Conservation (phyloP, 208 protist genomes). For the Trypanosoma avium region DNA sequence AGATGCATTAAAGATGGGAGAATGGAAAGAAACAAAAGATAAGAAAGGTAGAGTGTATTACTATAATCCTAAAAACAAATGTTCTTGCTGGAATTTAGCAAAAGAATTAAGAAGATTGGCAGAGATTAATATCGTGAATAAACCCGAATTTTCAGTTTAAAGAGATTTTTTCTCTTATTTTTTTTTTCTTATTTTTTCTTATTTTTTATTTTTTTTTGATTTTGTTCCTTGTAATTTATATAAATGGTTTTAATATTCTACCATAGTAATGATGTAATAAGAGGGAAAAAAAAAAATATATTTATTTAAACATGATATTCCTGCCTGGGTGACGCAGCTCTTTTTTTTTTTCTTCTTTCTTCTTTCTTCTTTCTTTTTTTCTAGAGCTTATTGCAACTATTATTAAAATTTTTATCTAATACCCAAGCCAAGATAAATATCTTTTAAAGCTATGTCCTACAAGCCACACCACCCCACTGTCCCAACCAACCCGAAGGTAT, state of each 20-base stretch:
- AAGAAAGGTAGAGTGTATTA: constrained; percentile 21
- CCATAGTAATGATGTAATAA: background rate
- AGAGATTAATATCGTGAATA: background rate
- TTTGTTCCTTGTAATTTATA: background rate
- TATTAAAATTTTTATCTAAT: background rate
- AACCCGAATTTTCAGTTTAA: background rate
- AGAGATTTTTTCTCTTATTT: background rate
- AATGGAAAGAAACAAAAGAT: constrained; percentile 23
- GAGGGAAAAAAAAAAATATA: constrained; percentile 19
- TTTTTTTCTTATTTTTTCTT: background rate
- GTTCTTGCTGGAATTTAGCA: constrained; percentile 25
- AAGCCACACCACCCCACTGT: constrained; percentile 79
- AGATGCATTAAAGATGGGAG: constrained; percentile 5
- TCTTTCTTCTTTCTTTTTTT: constrained; percentile 18
- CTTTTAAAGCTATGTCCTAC: constrained; percentile 55
- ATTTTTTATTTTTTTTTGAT: background rate
- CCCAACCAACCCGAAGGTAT: constrained; percentile 78
- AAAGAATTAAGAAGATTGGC: constrained; percentile 14
- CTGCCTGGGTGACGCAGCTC: no score
- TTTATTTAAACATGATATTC: no score
- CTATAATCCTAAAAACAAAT: constrained; percentile 21
- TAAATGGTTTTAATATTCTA: background rate
- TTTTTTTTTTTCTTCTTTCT: constrained; percentile 3
- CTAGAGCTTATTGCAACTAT: background rate
- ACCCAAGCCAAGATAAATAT: constrained; percentile 4